phyloP scores from a whole-genome alignment of 2,329 filamentous ascomycete genomes.

The Calonectria henricotiae region DNA sequence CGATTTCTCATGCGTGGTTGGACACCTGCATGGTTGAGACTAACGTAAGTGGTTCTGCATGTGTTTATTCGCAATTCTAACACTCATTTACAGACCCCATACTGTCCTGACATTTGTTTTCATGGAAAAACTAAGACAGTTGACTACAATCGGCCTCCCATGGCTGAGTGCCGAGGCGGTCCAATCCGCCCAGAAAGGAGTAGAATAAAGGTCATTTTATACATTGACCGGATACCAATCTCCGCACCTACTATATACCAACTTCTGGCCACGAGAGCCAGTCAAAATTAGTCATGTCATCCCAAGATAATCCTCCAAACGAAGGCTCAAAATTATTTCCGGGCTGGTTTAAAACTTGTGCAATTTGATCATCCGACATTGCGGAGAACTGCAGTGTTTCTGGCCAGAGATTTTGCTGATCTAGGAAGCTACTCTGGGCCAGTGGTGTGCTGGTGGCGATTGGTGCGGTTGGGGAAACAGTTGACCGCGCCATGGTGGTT shows the following conservation, averaged over 20 bases:
- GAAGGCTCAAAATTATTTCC: conserved; percentile 73
- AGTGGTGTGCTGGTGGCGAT: conserved; percentile 44
- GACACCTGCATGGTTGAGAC: conserved; percentile 64
- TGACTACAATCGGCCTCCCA: conserved; percentile 50
- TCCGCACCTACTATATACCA: conserved; percentile 51
- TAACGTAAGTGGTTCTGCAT: conserved; percentile 57
- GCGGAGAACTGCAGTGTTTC: conserved; percentile 76
- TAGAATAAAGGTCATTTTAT: conserved; percentile 36
- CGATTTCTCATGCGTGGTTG: conserved; percentile 65
- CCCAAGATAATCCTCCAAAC: conserved; percentile 72
- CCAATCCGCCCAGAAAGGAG: conserved; percentile 24
- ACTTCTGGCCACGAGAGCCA: conserved; percentile 71
- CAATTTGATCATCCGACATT: conserved; percentile 80
- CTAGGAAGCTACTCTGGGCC: conserved; percentile 50
- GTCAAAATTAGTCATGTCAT: conserved; percentile 73
- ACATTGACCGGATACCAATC: conserved; percentile 4
- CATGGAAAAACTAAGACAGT: conserved; percentile 62
- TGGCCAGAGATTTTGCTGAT: conserved; percentile 59
- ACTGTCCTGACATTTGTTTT: conserved; percentile 66
- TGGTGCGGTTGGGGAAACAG: conserved; percentile 39
- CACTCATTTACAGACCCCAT: conserved; percentile 56
- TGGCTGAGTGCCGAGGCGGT: conserved; percentile 42
- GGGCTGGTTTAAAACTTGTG: conserved; percentile 76
- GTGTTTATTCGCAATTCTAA: accelerated
- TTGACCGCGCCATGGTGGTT: conserved; percentile 35